phyloP scores from a whole-genome alignment of 1,139 yeast species.

The Zygosaccharomyces sapae region DNA sequence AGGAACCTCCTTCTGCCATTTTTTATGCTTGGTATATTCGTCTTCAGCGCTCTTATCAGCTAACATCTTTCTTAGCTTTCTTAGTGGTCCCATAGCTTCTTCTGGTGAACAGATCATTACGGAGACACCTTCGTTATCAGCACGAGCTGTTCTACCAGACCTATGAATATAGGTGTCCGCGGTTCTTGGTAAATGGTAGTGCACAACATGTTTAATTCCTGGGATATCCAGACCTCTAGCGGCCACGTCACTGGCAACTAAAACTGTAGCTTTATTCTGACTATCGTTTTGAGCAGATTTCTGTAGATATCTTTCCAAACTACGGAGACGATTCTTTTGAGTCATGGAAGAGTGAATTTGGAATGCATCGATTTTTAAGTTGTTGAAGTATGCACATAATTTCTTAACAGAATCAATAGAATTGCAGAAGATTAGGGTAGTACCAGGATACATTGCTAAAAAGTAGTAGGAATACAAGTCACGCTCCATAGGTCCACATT shows the following conservation, averaged over 20 bases:
- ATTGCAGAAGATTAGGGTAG: constrained; percentile 88
- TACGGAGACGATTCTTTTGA: constrained; percentile 85
- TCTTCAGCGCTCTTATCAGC: constrained; percentile 38
- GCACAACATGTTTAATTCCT: constrained; percentile 87
- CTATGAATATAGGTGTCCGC: constrained; percentile 95
- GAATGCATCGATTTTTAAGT: constrained; percentile 66
- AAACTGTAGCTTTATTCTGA: constrained; percentile 52
- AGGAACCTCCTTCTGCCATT: constrained; percentile 57
- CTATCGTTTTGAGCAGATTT: constrained; percentile 41
- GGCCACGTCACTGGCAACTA: constrained; percentile 95
- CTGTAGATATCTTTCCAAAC: constrained; percentile 68
- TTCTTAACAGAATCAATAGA: constrained; percentile 91
- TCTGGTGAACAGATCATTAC: constrained; percentile 90
- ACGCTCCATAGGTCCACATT: constrained; percentile 86
- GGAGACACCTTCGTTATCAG: constrained; percentile 89
- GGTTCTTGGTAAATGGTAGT: constrained; percentile 89
- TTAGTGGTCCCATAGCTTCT: constrained; percentile 84
- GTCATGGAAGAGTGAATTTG: constrained; percentile 92
- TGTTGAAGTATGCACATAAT: constrained; percentile 67
- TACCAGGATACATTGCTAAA: constrained; percentile 78
- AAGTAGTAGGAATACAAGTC: constrained; percentile 89
- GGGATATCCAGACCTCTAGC: constrained; percentile 97
- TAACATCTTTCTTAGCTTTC: constrained; percentile 64
- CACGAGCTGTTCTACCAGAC: constrained; percentile 98
- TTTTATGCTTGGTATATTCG: constrained; percentile 30